Evolutionary conservation across 805 yeast genomes (phyloP), one percentile per base, ranked within the genome.

Genomic region (Cyberlindnera xishuangbannaensis): DNA sequence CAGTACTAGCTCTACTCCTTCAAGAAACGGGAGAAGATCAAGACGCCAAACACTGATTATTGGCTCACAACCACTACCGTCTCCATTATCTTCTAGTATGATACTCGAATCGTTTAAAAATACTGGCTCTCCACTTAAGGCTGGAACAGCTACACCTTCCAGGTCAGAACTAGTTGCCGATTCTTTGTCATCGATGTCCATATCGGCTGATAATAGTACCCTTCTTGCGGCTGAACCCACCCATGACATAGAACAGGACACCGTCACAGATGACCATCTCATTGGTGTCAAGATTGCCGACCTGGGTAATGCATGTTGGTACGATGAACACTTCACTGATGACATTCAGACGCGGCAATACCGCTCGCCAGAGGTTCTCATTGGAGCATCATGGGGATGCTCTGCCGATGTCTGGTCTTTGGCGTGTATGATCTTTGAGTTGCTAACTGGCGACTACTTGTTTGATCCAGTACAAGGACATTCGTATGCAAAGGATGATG

Each of bases 391-490:
- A 20, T 92, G 98, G 98, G 98, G 98, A 1, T 87, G 95, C 33
- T 78, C 90, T 34, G 81, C 94, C 1, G 98, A 92, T 59, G 71
- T 90, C 31, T 92, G 98, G 98, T 84, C 95, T n/a, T 66, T 83
- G 48, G 97, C 95, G 0, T 88, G 97, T 60, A 61, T 92, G 51
- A 67, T 83, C 1, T 92, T 92, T 59, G 98, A 92, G 62, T 67
- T 92, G 16, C 59, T 90, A 27, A 90, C 98, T 0, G 97, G 97
- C 3, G 97, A 90, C 58, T 88, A 88, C 51, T 58, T 92, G 32
- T 92, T 90, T 57, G 97, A 90, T 56, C 98, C 98, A 0, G 60
- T 58, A 25, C 75, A 76, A 43, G 87, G 88, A 1, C 74, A 73
- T 36, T 65, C 83, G 4, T 90, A 85, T 59, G 57, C 79, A 30